phyloP scores from a whole-genome alignment of 1,139 yeast species.

The Candida freyschussii region DNA sequence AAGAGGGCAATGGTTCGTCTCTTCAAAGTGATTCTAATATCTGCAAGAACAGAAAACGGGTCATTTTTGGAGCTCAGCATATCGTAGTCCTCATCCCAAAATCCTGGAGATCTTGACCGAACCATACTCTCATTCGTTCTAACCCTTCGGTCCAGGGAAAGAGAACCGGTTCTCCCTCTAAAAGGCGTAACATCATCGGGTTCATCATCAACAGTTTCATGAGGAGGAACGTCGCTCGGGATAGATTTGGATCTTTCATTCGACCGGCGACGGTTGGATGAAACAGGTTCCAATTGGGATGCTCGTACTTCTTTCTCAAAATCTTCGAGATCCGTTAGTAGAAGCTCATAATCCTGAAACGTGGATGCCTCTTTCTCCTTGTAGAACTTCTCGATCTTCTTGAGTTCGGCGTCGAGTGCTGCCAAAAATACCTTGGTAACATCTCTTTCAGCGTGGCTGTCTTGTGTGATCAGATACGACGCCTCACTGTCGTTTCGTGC shows the following conservation, averaged over 20 bases:
- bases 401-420: constrained; percentile 38
- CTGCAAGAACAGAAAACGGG: constrained; percentile 35
- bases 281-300: not conserved
- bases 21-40: constrained; percentile 60
- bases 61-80: constrained; percentile 21
- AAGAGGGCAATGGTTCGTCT: constrained; percentile 62
- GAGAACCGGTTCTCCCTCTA: constrained; percentile 22
- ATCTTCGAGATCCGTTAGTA: constrained; percentile 24
- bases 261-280: constrained; percentile 6
- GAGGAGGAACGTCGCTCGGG: constrained; percentile 9
- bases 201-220: constrained; percentile 17
- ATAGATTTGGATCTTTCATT: constrained; percentile 11
- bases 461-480: constrained; percentile 22
- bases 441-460: constrained; percentile 16
- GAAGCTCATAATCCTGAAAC: constrained; percentile 32
- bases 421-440: constrained; percentile 26
- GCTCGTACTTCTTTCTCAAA: constrained; percentile 26
- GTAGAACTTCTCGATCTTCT: constrained; percentile 58
- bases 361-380: constrained; percentile 47
- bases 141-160: constrained; percentile 15
- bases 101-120: constrained; percentile 24
- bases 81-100: constrained; percentile 28
- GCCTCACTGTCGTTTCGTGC: constrained; percentile 20
- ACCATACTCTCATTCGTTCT: constrained; percentile 15
- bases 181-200: constrained; percentile 13